Conservation (phyloP, 257 asterid genomes). For the Solanum appendiculatum region DNA sequence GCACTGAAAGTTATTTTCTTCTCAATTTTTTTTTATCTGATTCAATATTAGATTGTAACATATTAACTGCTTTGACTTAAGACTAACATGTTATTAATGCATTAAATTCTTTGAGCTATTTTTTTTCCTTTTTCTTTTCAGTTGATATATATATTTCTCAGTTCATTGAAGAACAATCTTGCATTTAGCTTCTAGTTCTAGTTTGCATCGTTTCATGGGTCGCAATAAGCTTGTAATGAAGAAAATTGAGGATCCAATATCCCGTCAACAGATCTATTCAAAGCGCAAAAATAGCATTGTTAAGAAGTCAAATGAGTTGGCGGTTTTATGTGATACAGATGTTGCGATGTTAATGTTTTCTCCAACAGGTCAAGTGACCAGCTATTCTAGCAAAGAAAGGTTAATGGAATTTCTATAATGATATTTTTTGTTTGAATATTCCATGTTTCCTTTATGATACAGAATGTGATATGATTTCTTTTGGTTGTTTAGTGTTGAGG, state of each 20-base stretch:
- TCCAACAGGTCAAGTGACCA: constrained; percentile 47
- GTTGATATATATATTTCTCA: neutral
- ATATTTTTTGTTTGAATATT: neutral
- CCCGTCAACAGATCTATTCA: constrained; percentile 35
- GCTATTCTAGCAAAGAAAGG: constrained; percentile 55
- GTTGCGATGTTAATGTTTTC: constrained; percentile 63
- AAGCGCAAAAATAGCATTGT: constrained; percentile 58
- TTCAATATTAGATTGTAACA: constrained; percentile 10
- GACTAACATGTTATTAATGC: constrained; percentile 1
- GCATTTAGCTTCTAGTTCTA: neutral
- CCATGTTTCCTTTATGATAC: neutral
- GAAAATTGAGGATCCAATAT: constrained; percentile 34
- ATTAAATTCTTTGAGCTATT: neutral
- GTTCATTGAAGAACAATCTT: neutral
- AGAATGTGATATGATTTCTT: neutral
- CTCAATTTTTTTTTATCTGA: neutral
- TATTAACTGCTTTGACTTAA: neutral
- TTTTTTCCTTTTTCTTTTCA: neutral
- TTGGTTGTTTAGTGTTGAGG: constrained; percentile 38
- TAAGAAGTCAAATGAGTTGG: constrained; percentile 54
- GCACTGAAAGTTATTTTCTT: neutral
- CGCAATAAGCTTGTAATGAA: constrained; percentile 42
- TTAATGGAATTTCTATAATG: neutral
- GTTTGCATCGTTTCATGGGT: constrained; percentile 21
- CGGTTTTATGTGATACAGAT: constrained; percentile 56